Conservation (phyloP, 169 alveolate genomes). For the Besnoitia besnoiti region DNA sequence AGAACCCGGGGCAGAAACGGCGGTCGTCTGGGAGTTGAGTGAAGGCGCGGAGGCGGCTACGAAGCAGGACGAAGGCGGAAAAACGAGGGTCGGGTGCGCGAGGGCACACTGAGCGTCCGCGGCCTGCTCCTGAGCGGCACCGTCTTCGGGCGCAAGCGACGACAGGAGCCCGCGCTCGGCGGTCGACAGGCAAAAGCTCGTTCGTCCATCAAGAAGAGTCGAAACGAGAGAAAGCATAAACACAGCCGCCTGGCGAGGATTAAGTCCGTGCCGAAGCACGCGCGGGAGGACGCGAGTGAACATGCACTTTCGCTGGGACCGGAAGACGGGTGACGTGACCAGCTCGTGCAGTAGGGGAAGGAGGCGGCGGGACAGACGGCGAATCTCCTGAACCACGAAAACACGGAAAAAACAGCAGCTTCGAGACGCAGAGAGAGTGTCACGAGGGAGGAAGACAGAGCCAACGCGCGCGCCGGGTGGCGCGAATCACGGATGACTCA, state of each 20-base stretch:
- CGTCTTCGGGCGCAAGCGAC: too few relatives aligned
- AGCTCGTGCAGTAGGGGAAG: background rate
- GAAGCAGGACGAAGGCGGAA: background rate
- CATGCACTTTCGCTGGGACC: background rate
- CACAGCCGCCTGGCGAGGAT: background rate
- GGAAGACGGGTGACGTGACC: background rate
- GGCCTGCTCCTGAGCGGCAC: too few relatives aligned
- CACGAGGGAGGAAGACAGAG: background rate
- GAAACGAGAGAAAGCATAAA: background rate
- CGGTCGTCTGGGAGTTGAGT: background rate
- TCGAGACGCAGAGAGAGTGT: background rate
- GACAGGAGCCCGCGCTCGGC: too few relatives aligned
- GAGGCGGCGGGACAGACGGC: background rate
- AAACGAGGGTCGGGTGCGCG: background rate
- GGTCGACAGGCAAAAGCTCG: background rate
- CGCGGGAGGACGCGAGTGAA: background rate
- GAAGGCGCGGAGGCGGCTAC: background rate
- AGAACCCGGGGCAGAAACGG: background rate
- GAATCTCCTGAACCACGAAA: background rate
- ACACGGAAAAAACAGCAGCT: background rate
- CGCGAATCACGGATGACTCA: too few relatives aligned
- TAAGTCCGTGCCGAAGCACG: background rate
- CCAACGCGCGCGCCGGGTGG: background rate
- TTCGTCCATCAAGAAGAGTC: background rate
- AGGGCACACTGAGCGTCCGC: too few relatives aligned